These are phyloP conservation scores for Xylariaceae sp. DNA, from an alignment of 2,329 filamentous ascomycete species.

Conservation along the genomic window DNA sequence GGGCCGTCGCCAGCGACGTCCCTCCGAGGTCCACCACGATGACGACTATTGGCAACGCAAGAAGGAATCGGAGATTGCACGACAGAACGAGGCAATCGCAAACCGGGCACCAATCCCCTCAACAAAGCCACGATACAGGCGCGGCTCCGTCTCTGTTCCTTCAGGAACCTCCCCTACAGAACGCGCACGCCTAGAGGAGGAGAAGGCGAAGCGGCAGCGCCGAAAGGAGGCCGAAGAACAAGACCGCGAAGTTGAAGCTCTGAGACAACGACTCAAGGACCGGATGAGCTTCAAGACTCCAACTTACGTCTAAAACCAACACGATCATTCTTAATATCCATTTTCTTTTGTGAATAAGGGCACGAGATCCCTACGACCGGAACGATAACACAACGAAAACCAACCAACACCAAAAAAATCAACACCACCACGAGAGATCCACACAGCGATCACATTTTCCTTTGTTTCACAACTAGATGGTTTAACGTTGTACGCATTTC, in stretches of 20 bases:
- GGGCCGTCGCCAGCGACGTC: constrained; percentile 28
- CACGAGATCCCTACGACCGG: no score
- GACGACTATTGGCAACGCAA: constrained; percentile 28
- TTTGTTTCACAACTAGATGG: not conserved
- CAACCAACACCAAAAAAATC: constrained; percentile 1
- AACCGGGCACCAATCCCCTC: constrained; percentile 31
- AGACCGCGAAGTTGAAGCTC: constrained; percentile 35
- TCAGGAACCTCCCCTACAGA: constrained; percentile 7
- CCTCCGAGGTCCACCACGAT: constrained; percentile 24
- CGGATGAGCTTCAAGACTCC: constrained; percentile 30
- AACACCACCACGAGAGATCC: not conserved
- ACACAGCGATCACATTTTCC: constrained; percentile 7
- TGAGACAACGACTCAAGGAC: constrained; percentile 37
- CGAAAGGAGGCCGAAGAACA: constrained; percentile 26
- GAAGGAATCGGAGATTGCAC: constrained; percentile 35
- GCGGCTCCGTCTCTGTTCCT: constrained; percentile 34
- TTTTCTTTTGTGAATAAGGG: not conserved
- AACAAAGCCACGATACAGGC: constrained; percentile 28
- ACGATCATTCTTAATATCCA: not conserved
- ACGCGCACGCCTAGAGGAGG: constrained; percentile 10
- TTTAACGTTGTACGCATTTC: not conserved
- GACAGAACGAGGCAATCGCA: constrained; percentile 40
- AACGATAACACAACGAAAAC: not conserved
- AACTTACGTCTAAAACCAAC: constrained; percentile 3
- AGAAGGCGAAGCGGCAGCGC: constrained; percentile 27